Conservation (phyloP, 2,329 filamentous ascomycete species). For the Pseudogymnoascus verrucosus region DNA sequence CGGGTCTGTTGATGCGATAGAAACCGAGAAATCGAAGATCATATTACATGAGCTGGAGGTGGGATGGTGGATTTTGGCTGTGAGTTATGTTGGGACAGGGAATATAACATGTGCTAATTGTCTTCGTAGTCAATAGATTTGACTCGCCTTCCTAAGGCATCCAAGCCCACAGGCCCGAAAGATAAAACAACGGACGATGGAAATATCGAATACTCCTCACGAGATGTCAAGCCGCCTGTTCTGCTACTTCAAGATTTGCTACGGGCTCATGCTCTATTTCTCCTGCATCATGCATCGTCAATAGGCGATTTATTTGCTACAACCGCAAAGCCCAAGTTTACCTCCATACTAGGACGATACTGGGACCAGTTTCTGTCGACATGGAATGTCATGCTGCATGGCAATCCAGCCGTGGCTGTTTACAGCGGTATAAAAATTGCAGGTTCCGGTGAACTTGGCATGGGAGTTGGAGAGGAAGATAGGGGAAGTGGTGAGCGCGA, state of each 20-base stretch:
- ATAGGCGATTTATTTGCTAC: conserved; percentile 63
- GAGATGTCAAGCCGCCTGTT: conserved; percentile 77
- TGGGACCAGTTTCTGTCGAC: conserved; percentile 64
- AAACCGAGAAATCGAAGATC: conserved; percentile 82
- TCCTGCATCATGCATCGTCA: conserved; percentile 76
- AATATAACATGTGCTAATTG: conserved; percentile 14
- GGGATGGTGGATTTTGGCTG: conserved; percentile 93
- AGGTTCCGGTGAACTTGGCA: conserved; percentile 80
- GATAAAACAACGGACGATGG: conserved; percentile 18
- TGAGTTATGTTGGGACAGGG: conserved; percentile 38
- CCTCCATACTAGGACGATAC: conserved; percentile 64
- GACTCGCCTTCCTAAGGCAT: conserved; percentile 45
- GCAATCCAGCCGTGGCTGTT: conserved; percentile 73
- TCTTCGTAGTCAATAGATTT: conserved; percentile 65
- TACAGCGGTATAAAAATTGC: conserved; percentile 82
- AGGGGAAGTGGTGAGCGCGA: conserved; percentile 89
- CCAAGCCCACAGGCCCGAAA: conserved; percentile 26
- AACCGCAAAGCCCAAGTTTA: conserved; percentile 59
- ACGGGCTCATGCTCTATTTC: conserved; percentile 74
- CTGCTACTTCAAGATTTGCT: conserved; percentile 74
- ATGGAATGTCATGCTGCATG: conserved; percentile 87
- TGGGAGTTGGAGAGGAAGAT: conserved; percentile 93
- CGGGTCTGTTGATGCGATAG: conserved; percentile 70
- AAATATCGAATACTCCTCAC: conserved; percentile 70
- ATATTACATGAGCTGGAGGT: conserved; percentile 79